A percentile compares a stretch with the other conserved stretches of the same genome.
Evolutionary conservation across 2,329 filamentous ascomycete genomes (phyloP).

Genomic region (Diatrype stigma): DNA sequence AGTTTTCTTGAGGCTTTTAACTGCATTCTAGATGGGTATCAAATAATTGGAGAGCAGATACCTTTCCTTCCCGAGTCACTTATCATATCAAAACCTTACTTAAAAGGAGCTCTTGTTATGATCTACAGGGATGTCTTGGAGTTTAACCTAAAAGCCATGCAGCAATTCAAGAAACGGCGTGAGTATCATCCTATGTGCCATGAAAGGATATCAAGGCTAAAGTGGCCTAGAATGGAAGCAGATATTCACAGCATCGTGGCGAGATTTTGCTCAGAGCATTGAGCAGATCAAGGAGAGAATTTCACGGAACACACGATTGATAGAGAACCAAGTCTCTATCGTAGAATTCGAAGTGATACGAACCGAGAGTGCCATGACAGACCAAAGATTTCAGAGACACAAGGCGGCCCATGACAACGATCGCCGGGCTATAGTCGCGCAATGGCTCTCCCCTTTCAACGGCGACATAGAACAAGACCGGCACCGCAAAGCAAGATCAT

Average conservation of each 20-base stretch:
- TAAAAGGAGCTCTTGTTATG: slow-evolving; percentile 26
- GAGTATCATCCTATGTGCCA: slow-evolving; percentile 4
- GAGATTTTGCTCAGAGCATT: slow-evolving; percentile 24
- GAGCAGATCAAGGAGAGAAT: slow-evolving; percentile 25
- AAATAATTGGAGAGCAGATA: slow-evolving; percentile 33
- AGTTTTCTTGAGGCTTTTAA: slow-evolving; percentile 31
- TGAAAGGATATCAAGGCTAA: slow-evolving; percentile 1
- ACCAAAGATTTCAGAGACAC: slow-evolving; percentile 12
- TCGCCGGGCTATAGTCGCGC: slow-evolving; percentile 4
- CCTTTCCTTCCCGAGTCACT: slow-evolving; percentile 27
- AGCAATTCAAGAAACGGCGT: slow-evolving; percentile 22
- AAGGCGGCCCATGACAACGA: slow-evolving; percentile 12
- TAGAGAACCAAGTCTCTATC: slow-evolving; percentile 26
- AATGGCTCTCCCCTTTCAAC: slow-evolving; percentile 15
- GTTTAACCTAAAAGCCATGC: slow-evolving; percentile 31
- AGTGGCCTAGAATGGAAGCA: slow-evolving; percentile 23
- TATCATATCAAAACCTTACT: slow-evolving; percentile 24
- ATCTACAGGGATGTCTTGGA: slow-evolving; percentile 35
- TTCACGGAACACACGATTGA: slow-evolving; percentile 20
- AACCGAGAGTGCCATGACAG: slow-evolving; percentile 10
- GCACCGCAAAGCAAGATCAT: slow-evolving; percentile 7
- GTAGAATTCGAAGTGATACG: slow-evolving; percentile 22
- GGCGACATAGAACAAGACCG: slow-evolving; percentile 6
- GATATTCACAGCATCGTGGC: slow-evolving; percentile 30
- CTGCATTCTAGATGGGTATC: slow-evolving; percentile 32